Evolutionary conservation across 371 early-diverging fungal genomes (phyloP), one percentile per base, ranked within the genome.

Genomic region (Sporodiniella umbellata): DNA sequence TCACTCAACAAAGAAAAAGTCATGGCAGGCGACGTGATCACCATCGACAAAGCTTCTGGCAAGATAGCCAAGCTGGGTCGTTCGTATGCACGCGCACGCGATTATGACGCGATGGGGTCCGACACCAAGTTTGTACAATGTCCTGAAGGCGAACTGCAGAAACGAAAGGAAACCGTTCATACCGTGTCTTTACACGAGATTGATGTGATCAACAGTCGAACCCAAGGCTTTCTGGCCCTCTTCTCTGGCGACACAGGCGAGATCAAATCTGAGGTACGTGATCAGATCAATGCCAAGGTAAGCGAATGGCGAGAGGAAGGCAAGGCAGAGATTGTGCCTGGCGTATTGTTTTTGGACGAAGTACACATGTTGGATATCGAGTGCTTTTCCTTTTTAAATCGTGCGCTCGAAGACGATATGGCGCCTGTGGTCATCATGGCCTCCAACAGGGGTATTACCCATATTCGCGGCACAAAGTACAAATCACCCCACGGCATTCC

Each of bases 281-380:
- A 99, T 51, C 96, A 98, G 68, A 98, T 99, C 72, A 96, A 99
- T 77, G 78, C 83, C 44, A 96, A 96, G 71, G 92, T 99, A 19
- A 88, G 90, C 10, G 98, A 95, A 65, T 99, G 99, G 99, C 84
- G 98, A 53, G 98, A 99, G 64, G 99, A 99, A 72, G 98, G 97
- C 56, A 99, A 99, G 68, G 96, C 98, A 11, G 94, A 94, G 55
- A 92, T 99, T 55, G 89, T 96, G 2, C 96, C 98, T 6, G 99
- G 99, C 23, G 96, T 96, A 8, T 80, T 99, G 26, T 98, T 99
- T 74, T 95, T 99, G 58, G 98, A 99, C 62, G 99, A 99, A 74
- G 96, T 96, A 24, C 98, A 99, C 70, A 94, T 99, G 91, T 90
- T 99, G 23, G 99, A 99, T 60, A 94, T 97, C 55, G 99, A 99